Conservation (phyloP, 2,329 filamentous ascomycete species). For the Xylaria arbuscula region DNA sequence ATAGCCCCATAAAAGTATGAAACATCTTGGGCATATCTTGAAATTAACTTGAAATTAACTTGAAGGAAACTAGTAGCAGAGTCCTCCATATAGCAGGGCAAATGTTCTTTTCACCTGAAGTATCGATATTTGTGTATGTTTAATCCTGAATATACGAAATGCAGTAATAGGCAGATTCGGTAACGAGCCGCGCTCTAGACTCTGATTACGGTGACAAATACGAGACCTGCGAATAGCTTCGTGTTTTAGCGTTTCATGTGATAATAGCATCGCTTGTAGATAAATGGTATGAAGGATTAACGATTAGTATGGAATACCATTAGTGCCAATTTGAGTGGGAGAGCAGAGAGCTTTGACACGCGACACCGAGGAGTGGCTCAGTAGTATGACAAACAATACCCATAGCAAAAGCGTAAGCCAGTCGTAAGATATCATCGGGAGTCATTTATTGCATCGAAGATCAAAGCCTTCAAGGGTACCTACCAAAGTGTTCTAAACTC, state of each 20-base stretch:
- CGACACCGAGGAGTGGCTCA: not conserved
- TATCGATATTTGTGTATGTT: no score
- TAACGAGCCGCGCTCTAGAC: not conserved
- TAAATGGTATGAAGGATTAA: not conserved
- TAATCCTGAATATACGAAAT: not conserved
- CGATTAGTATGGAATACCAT: not conserved
- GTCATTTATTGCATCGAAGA: not conserved
- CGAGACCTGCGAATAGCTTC: not conserved
- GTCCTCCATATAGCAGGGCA: no score
- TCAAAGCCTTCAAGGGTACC: not conserved
- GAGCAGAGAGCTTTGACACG: not conserved
- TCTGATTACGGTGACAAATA: not conserved
- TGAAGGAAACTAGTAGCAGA: no score
- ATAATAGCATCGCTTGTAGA: not conserved
- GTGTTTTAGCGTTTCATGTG: not conserved
- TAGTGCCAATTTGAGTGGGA: not conserved
- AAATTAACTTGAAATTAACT: no score
- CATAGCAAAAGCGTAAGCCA: no score
- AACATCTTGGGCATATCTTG: no score
- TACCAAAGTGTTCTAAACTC: not conserved
- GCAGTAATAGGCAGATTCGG: not conserved
- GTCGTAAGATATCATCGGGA: not conserved
- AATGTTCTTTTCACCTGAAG: no score
- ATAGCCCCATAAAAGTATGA: no score
- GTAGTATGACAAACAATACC: no score